phyloP scores from a whole-genome alignment of 1,139 yeast species.

The Magnusiomyces ingens region DNA sequence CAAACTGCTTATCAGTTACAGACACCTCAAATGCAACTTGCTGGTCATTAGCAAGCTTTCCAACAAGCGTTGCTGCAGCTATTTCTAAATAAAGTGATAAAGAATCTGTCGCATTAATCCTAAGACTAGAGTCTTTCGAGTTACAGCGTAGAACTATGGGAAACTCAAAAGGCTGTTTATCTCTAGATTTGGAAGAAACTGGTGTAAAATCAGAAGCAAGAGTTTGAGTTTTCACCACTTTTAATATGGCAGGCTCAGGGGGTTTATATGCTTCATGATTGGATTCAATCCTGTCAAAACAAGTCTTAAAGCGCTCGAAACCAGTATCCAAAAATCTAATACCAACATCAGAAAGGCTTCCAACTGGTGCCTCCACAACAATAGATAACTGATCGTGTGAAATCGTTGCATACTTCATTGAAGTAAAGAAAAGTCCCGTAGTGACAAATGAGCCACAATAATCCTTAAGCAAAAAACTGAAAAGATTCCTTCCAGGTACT shows the following conservation, averaged over 20 bases:
- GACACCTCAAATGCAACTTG: constrained; percentile 3
- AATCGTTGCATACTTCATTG: constrained; percentile 9
- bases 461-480: constrained; percentile 4
- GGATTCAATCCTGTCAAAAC: neutral
- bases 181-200: no score
- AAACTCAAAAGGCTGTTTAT: neutral
- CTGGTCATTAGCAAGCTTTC: neutral
- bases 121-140: neutral
- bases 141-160: neutral
- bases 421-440: constrained; percentile 8
- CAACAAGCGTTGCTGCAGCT: neutral
- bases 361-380: constrained; percentile 12
- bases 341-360: constrained; percentile 8
- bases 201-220: no score
- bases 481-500: neutral
- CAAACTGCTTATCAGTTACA: neutral
- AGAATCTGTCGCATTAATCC: constrained; percentile 1
- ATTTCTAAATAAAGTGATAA: neutral
- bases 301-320: constrained; percentile 6
- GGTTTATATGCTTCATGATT: neutral
- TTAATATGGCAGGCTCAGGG: no score
- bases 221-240: no score
- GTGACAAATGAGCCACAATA: constrained; percentile 11
- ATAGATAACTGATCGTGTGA: constrained; percentile 11
- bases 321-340: constrained; percentile 11